A percentile compares a stretch with the other conserved stretches of the same genome.
Evolutionary conservation across 1,284 basidiomycete species (phyloP).

Genomic region (Phaffia rhodozyma): DNA sequence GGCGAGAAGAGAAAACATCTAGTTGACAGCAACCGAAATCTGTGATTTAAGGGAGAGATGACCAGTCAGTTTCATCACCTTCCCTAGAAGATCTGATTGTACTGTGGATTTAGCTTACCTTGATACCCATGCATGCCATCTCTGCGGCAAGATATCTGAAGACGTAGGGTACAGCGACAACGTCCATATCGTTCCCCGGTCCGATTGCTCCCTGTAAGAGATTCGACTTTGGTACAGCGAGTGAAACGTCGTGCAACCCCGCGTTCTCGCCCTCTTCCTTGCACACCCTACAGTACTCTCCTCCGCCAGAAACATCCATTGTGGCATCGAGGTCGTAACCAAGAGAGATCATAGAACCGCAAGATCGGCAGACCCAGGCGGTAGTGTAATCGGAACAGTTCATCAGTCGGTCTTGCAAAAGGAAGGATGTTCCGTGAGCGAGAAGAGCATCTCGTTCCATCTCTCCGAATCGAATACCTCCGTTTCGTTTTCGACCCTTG

Average conservation of each 20-base stretch:
- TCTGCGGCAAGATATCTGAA: conserved; percentile 41
- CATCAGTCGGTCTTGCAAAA: conserved; percentile 96
- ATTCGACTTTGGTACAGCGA: conserved; percentile 53
- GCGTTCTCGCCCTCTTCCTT: conserved; percentile 53
- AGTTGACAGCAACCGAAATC: conserved; percentile 13
- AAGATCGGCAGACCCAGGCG: conserved; percentile 92
- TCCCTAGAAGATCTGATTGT: background rate
- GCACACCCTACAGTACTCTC: conserved; percentile 86
- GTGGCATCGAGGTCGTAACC: conserved; percentile 74
- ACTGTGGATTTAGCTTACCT: conserved; percentile 26
- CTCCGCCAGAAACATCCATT: conserved; percentile 45
- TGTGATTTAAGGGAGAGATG: background rate
- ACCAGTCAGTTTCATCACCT: background rate
- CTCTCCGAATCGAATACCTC: conserved; percentile 98
- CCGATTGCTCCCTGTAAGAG: conserved; percentile 37
- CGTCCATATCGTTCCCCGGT: conserved; percentile 41
- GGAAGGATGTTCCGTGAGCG: conserved; percentile 95
- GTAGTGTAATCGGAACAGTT: conserved; percentile 99
- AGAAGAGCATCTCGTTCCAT: conserved; percentile 99
- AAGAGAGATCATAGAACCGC: conserved; percentile 87
- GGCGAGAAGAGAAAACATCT: background rate
- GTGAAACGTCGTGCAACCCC: conserved; percentile 40
- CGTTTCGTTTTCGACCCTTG: conserved; percentile 92
- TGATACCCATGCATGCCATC: conserved; percentile 47
- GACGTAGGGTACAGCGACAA: conserved; percentile 75